A percentile compares a stretch with the other conserved stretches of the same genome.
These are phyloP conservation scores for Reutealis trisperma DNA, from an alignment of 345 rosid genomes.

Conservation along the genomic window DNA sequence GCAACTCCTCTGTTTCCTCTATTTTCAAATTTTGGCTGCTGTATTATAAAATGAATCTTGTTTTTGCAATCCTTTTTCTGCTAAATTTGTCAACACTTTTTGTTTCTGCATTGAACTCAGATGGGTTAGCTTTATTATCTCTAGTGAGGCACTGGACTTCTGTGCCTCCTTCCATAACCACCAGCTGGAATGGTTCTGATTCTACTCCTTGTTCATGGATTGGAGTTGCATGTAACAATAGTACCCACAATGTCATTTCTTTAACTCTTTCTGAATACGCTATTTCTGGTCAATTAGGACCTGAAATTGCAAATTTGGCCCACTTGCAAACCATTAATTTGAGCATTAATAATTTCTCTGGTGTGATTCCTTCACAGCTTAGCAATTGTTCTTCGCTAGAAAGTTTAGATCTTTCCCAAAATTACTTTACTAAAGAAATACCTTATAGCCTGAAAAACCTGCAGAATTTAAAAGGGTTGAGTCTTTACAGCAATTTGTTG, in stretches of 20 bases:
- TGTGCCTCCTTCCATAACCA: slow-evolving; percentile 44
- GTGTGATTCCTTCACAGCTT: slow-evolving; percentile 46
- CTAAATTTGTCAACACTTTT: not conserved
- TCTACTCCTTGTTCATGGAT: slow-evolving; percentile 17
- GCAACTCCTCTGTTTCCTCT: not conserved
- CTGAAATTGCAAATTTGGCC: slow-evolving; percentile 47
- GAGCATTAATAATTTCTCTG: slow-evolving; percentile 47
- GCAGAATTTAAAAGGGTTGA: slow-evolving; percentile 33
- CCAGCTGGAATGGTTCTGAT: slow-evolving; percentile 27
- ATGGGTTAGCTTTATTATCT: slow-evolving; percentile 54
- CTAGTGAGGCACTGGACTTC: slow-evolving; percentile 46
- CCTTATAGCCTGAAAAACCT: slow-evolving; percentile 42
- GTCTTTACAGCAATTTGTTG: slow-evolving; percentile 46
- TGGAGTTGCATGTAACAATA: slow-evolving; percentile 6
- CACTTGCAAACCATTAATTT: slow-evolving; percentile 46
- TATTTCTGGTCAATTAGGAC: slow-evolving; percentile 57
- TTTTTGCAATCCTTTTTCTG: not conserved
- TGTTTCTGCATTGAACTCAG: slow-evolving; percentile 39
- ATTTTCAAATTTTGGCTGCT: not conserved
- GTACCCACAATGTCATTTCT: slow-evolving; percentile 28
- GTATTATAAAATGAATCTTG: not conserved
- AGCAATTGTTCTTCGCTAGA: slow-evolving; percentile 57
- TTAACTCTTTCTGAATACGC: slow-evolving; percentile 45
- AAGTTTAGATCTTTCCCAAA: slow-evolving; percentile 51
- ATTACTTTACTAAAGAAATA: slow-evolving; percentile 46